Conservation (phyloP, 306 rosid species). For the Sicyos baderoa region DNA sequence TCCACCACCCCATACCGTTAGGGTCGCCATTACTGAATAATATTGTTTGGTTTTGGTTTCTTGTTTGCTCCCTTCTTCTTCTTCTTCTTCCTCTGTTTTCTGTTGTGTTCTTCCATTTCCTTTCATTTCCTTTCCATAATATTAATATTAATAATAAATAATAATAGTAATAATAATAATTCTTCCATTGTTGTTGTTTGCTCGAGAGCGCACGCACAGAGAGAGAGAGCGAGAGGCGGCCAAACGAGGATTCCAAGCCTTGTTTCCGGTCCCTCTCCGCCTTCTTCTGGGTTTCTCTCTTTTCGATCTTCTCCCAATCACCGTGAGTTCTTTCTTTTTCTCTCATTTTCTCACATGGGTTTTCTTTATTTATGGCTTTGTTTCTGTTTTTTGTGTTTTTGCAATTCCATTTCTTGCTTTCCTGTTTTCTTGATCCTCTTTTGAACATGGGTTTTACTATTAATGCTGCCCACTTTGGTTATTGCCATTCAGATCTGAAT, state of each 20-base stretch:
- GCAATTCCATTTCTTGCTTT: background rate
- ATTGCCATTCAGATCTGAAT: constrained; percentile 13
- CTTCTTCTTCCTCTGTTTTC: too few relatives aligned
- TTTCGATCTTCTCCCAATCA: constrained; percentile 15
- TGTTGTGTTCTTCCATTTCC: too few relatives aligned
- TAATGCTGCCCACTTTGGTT: constrained; percentile 4
- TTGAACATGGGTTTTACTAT: background rate
- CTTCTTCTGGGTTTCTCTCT: background rate
- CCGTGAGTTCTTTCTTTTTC: background rate
- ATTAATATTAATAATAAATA: too few relatives aligned
- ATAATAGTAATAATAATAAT: too few relatives aligned
- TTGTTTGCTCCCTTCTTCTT: too few relatives aligned
- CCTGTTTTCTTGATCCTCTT: background rate
- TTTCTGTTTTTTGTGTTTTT: background rate
- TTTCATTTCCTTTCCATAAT: background rate
- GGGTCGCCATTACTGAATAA: too few relatives aligned
- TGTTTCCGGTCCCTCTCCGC: constrained; percentile 2
- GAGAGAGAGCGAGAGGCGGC: constrained; percentile 1
- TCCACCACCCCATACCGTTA: too few relatives aligned
- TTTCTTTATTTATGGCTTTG: background rate
- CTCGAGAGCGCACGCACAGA: background rate
- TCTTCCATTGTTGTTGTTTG: background rate
- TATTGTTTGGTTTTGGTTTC: background rate
- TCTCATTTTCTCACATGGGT: background rate
- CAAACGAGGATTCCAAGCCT: constrained; percentile 4